Evolutionary conservation across 345 rosid genomes (phyloP), one percentile per base, ranked within the genome.

Genomic region (Sonneratia alba): DNA sequence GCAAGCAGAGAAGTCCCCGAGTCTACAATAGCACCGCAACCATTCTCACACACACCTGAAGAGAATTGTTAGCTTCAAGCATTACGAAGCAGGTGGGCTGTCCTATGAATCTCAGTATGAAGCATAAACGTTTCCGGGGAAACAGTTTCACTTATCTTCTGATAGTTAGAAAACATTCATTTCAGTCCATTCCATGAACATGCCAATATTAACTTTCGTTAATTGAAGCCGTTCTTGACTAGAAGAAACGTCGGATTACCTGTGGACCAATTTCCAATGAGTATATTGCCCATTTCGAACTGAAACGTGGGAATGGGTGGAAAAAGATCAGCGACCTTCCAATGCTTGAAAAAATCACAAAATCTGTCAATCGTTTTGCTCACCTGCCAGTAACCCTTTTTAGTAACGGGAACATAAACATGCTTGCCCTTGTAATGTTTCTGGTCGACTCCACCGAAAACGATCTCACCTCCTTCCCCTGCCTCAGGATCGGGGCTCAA

Each of bases 331-430:
- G 11, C 34, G 55, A 8, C 45, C 45, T 47, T 0, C n/a, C 48
- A 45, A 40, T 36, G 7, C 27, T 15, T 66, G 45, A 42, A 42
- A 36, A 27, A 67, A 13, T 51, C 27, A 51, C 8, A 22, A 15
- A 36, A n/a, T 37, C 66, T 62, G 21, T 45, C 55, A 36, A 62
- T 42, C 47, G 32, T 24, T 51, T 75, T 24, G 34, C 70, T 80
- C 62, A 92, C 91, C 91, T 91, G 93, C 97, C 97, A 91, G 67
- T 88, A 91, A 70, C 97, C 97, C 72, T 85, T 88, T 61, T 24
- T 55, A 27, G 89, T 87, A 49, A 91, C 81, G 22, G 91, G 91
- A 55, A 91, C 93, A 72, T 82, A 89, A 3, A 87, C 84, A 73
- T 91, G 97, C 74, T 87, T 82, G 53, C 97, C 97, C 73, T 73